Base-by-base conservation (phyloP, 352 stramenopile genomes). In the Peronospora farinosa region DNA sequence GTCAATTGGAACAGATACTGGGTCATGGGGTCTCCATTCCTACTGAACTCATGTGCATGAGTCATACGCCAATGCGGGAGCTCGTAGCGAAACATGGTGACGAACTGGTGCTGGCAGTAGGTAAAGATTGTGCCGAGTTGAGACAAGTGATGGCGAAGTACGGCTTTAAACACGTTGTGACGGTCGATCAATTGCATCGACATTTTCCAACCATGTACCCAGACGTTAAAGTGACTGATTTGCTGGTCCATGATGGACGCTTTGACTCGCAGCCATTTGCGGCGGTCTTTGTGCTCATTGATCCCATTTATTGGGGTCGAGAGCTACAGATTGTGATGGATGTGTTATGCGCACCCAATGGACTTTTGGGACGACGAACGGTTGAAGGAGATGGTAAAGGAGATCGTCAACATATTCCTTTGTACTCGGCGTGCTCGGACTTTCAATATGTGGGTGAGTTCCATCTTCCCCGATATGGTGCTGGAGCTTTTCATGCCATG, bases 381-480 rank as follows among this genome's bases (percentile, higher is more conserved):
- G 47, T 64, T 15, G 47, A 55, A n/a, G 57, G 52, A 23, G 48
- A 63, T 11, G 54, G 61, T n/a, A 54, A 51, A 8, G 65, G 67
- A 0, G 54, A 72, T 0, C 65, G 81, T 21, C 78, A 89, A 39
- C 57, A 85, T 51, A 66, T 89, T 17, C 79, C 80, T 23, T 59
- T 93, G 25, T 93, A 91, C 63, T 93, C 80, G 43, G 78, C 82
- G 46, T 93, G 82, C 70, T 89, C 78, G 4, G 82, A 93, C 40
- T 93, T 93, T 58, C 80, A 93, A 57, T 93, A 93, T 52, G 80
- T 93, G 10, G 79, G 82, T 10, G 82, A 90, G 43, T 89, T 89
- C 59, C 79, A 92, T 49, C 58, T 89, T 40, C 82, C 82, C 16
- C 77, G 82, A 15, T 92, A 86, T 54, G 82, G 82, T 13, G 82